Percentiles rank a stretch among this genome's conserved stretches.
Conservation (phyloP, 176 grass and related monocot species). For the Bonia amplexicaulis region DNA sequence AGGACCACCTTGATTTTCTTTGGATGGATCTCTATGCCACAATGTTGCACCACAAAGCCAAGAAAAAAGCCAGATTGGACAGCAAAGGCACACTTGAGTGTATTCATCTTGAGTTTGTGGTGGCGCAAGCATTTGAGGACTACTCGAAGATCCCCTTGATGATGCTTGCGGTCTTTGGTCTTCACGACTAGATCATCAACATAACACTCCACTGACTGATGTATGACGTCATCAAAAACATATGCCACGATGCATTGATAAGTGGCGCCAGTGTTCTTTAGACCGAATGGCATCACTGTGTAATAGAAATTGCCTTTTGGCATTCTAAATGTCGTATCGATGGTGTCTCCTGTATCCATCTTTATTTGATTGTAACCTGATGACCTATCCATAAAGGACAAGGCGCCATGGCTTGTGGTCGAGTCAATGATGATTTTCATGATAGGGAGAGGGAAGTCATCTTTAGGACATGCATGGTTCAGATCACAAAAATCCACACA, state of each 20-base stretch:
- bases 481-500: too few species aligned
- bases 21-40: not conserved
- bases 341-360: not conserved
- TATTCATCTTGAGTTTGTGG: not conserved
- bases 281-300: not conserved
- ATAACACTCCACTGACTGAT: too few species aligned
- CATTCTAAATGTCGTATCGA: not conserved
- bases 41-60: not conserved
- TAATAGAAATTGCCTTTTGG: not conserved
- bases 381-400: not conserved
- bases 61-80: not conserved
- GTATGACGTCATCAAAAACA: too few species aligned
- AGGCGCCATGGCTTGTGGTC: not conserved
- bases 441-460: too few species aligned
- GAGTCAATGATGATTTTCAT: too few species aligned
- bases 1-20: not conserved
- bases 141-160: not conserved
- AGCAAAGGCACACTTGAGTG: not conserved
- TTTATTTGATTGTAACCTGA: not conserved
- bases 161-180: not conserved
- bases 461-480: too few species aligned
- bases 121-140: not conserved
- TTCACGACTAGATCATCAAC: too few species aligned
- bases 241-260: too few species aligned
- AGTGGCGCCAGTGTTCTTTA: too few species aligned